Conservation (phyloP, 2,329 filamentous ascomycete species). For the Cephalotrichum gorgonifer region DNA sequence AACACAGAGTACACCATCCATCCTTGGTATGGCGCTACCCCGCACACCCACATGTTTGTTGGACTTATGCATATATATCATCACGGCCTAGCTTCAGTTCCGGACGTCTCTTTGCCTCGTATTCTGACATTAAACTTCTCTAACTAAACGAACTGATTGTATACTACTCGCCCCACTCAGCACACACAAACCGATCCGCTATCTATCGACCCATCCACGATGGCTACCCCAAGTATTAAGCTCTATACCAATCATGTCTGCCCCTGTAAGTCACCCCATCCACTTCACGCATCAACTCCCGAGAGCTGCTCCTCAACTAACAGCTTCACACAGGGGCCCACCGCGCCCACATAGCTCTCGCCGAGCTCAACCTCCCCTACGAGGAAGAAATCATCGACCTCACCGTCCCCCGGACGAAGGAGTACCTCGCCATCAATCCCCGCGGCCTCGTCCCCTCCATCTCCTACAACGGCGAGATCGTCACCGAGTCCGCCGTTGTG, state of each 20-base stretch:
- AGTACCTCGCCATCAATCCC: constrained; percentile 70
- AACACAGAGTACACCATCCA: too few species aligned
- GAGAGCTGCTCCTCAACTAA: too few species aligned
- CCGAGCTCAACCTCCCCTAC: constrained; percentile 54
- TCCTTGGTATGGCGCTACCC: too few species aligned
- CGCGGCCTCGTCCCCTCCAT: constrained; percentile 67
- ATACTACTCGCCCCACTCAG: too few species aligned
- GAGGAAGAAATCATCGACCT: constrained; percentile 68
- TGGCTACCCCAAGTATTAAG: constrained; percentile 38
- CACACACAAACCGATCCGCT: too few species aligned
- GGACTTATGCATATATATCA: too few species aligned
- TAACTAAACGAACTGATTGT: too few species aligned
- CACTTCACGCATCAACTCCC: not conserved
- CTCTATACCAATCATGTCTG: constrained; percentile 63
- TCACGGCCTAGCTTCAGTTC: too few species aligned
- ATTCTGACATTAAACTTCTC: too few species aligned
- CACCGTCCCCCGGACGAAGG: constrained; percentile 53
- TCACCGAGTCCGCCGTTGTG: constrained; percentile 67
- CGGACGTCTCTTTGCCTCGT: too few species aligned
- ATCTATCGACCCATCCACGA: too few species aligned
- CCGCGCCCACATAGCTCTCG: constrained; percentile 61
- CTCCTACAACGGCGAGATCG: constrained; percentile 54
- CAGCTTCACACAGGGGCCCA: constrained; percentile 44
- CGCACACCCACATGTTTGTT: too few species aligned
- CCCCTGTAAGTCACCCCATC: constrained; percentile 37